A percentile compares a stretch with the other conserved stretches of the same genome.
phyloP scores from a whole-genome alignment of 352 stramenopile genomes.

The Globisporangium okanoganense region DNA sequence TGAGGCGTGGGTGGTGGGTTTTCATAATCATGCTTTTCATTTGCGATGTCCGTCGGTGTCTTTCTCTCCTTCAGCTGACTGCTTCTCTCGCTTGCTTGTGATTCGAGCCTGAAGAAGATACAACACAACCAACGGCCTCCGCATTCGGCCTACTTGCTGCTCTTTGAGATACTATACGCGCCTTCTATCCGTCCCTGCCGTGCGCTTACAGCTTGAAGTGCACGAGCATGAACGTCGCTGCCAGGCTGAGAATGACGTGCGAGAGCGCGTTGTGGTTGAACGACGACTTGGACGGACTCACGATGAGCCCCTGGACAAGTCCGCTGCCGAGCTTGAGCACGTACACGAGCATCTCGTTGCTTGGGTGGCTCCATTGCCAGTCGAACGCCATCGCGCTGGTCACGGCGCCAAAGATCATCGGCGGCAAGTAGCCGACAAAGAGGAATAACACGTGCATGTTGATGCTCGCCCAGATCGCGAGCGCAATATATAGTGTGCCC shows the following conservation, averaged over 20 bases:
- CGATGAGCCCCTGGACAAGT: slow-evolving; percentile 78
- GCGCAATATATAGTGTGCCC: slow-evolving; percentile 54
- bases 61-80: neutral
- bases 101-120: neutral
- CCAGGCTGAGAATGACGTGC: slow-evolving; percentile 80
- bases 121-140: neutral
- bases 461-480: slow-evolving; percentile 77
- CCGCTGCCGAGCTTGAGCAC: slow-evolving; percentile 71
- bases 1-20: neutral
- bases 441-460: slow-evolving; percentile 85
- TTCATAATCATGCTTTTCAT: slow-evolving; percentile 10
- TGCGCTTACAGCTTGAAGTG: slow-evolving; percentile 64
- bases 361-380: slow-evolving; percentile 76
- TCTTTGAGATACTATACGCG: slow-evolving; percentile 13
- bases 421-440: slow-evolving; percentile 75
- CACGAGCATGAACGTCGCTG: slow-evolving; percentile 81
- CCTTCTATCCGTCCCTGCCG: neutral
- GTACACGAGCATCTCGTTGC: slow-evolving; percentile 82
- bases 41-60: neutral
- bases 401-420: slow-evolving; percentile 77
- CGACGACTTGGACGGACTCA: slow-evolving; percentile 74
- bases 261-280: slow-evolving; percentile 90
- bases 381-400: slow-evolving; percentile 74
- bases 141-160: slow-evolving; percentile 1
- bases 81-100: neutral